These are phyloP conservation scores for Ensete glaucum DNA, from an alignment of 176 grass and related monocot species.

Conservation along the genomic window DNA sequence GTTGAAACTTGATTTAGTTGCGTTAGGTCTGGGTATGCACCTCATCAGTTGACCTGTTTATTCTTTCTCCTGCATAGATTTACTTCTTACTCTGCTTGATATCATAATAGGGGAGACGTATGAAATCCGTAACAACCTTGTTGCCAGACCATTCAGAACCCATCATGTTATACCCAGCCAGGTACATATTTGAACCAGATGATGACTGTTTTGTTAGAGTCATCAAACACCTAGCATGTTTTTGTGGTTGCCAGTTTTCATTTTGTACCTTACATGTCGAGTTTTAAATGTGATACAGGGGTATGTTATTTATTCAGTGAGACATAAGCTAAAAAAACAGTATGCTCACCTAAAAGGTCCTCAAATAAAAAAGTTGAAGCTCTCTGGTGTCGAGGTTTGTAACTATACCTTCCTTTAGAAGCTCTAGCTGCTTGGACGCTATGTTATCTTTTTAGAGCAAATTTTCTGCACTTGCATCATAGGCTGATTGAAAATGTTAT, in stretches of 20 bases:
- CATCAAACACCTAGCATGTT: not conserved
- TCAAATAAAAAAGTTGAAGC: slow-evolving; percentile 84
- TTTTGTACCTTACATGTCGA: not conserved
- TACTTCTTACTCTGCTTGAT: slow-evolving; percentile 24
- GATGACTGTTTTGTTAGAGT: not conserved
- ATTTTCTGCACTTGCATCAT: not conserved
- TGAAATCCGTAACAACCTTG: slow-evolving; percentile 95
- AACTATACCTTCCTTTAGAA: not conserved
- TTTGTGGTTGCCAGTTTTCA: not conserved
- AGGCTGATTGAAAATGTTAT: not conserved
- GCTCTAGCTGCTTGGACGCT: not conserved
- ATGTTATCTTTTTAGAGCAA: not conserved
- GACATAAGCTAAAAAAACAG: slow-evolving; percentile 79
- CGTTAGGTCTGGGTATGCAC: slow-evolving; percentile 81
- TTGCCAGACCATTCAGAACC: slow-evolving; percentile 85
- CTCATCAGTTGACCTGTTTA: not conserved
- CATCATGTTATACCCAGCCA: slow-evolving; percentile 88
- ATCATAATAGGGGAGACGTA: slow-evolving; percentile 68
- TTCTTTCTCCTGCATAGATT: slow-evolving; percentile 15
- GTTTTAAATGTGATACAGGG: slow-evolving; percentile 29
- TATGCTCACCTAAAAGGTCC: slow-evolving; percentile 76
- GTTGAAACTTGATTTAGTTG: slow-evolving; percentile 67
- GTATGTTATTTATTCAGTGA: slow-evolving; percentile 82
- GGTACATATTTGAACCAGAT: slow-evolving; percentile 33
- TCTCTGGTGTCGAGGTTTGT: slow-evolving; percentile 65